phyloP scores from a whole-genome alignment of 2,329 filamentous ascomycete genomes.

The Claviceps lovelessii region DNA sequence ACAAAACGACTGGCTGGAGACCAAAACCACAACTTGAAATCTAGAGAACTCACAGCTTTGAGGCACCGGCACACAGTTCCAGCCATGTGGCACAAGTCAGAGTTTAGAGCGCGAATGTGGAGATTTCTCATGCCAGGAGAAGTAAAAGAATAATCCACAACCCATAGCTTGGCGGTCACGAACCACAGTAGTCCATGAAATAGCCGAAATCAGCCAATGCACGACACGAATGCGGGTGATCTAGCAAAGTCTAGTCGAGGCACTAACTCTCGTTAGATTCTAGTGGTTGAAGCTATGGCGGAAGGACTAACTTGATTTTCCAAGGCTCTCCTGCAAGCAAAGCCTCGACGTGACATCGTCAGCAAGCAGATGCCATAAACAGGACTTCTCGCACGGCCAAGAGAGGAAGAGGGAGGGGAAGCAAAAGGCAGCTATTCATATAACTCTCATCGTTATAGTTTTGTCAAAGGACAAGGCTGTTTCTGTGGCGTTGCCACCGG shows the following conservation, averaged over 20 bases:
- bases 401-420: neutral
- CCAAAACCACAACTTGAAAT: neutral
- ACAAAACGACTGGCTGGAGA: neutral
- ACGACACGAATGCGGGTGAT: neutral
- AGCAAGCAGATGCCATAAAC: neutral
- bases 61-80: neutral
- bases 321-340: neutral
- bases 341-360: neutral
- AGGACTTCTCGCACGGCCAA: neutral
- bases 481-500: neutral
- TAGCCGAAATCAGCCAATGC: neutral
- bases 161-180: neutral
- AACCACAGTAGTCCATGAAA: neutral
- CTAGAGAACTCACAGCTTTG: neutral
- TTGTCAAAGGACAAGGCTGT: neutral
- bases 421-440: neutral
- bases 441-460: neutral
- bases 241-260: neutral
- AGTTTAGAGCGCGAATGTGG: neutral
- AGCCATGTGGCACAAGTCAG: neutral
- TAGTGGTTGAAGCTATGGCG: neutral
- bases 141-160: neutral
- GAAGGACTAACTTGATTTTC: neutral
- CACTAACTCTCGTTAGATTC: neutral
- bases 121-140: neutral